phyloP scores from a whole-genome alignment of 1,284 basidiomycete species.

The Apiotrichum montevideense region DNA sequence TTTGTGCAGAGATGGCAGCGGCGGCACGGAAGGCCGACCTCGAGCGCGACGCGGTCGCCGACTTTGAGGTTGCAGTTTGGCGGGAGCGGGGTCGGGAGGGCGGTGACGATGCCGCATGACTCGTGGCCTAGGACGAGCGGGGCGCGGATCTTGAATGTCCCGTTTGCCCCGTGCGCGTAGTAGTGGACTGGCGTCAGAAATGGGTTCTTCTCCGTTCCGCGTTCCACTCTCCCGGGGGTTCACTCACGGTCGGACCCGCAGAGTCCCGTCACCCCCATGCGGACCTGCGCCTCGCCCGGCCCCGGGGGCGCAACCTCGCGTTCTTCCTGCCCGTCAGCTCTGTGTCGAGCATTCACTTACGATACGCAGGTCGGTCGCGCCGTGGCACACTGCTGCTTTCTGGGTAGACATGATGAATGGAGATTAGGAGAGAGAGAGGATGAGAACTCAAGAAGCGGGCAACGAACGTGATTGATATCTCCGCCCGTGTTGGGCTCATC shows the following conservation, averaged over 20 bases:
- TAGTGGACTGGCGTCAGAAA: constrained; percentile 58
- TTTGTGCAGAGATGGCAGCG: constrained; percentile 51
- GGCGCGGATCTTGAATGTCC: constrained; percentile 74
- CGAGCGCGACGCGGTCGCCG: constrained; percentile 88
- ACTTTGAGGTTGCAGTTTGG: constrained; percentile 52
- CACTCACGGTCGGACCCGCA: constrained; percentile 83
- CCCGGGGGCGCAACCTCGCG: constrained; percentile 36
- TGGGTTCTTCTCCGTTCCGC: no score
- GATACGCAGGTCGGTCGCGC: constrained; percentile 49
- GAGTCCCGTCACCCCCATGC: constrained; percentile 72
- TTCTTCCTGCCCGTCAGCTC: constrained; percentile 39
- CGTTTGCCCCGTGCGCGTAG: constrained; percentile 80
- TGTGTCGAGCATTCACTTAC: constrained; percentile 29
- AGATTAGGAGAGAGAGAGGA: no score
- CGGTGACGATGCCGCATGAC: constrained; percentile 62
- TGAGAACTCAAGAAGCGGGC: no score
- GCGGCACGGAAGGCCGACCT: constrained; percentile 83
- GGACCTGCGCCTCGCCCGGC: constrained; percentile 44
- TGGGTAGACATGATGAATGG: constrained; percentile 13
- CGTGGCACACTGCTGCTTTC: constrained; percentile 47
- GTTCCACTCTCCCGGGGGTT: not conserved
- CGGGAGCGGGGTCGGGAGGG: constrained; percentile 30
- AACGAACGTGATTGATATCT: no score
- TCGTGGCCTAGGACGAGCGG: constrained; percentile 90
- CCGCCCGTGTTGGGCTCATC: no score